Base-by-base conservation (phyloP, 1,139 yeast genomes). In the Diutina catenulata region DNA sequence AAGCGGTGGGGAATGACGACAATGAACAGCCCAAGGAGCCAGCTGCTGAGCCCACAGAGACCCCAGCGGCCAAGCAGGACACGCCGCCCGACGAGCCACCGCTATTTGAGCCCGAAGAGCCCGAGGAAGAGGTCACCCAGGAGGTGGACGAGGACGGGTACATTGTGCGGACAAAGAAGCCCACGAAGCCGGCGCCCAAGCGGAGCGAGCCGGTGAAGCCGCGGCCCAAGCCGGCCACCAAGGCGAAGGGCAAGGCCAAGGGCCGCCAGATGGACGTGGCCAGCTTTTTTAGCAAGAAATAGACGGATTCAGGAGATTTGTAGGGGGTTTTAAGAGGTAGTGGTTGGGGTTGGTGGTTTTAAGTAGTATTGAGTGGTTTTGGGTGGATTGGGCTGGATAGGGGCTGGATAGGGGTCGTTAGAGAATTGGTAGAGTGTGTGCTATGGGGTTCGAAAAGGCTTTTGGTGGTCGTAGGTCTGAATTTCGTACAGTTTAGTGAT, bases 231-330 rank as follows among this genome's bases (percentile, higher is more conserved):
- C 35, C 24, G 6, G 29, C 29, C 5, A 15, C 18, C 6, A 11
- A 18, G 16, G 14, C 28, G 14, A 25, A 25, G 29, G 29, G 20
- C 9, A 27, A 27, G 14, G 35, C 19, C 10, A 31, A 31, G 11
- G 21, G 21, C 19, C 20, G 21, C 19, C 35, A 31, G 18, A 31
- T 31, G 35, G 35, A 31, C 19, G 35, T 31, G 8, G 35, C 35
- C 11, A 31, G 35, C 14, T 31, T 31, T 21, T 31, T 31, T 21
- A 15, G 25, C 9, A 31, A 31, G 10, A 21, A n/a, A n/a, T n/a
- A n/a, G n/a, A n/a, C n/a, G n/a, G n/a, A n/a, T n/a, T n/a, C n/a
- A n/a, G n/a, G n/a, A n/a, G n/a, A n/a, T n/a, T n/a, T n/a, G n/a
- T n/a, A n/a, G n/a, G n/a, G n/a, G n/a, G n/a, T n/a, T n/a, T n/a